Conservation (phyloP, 371 early-diverging fungal species). For the Thermomucor indicae-seudaticae region DNA sequence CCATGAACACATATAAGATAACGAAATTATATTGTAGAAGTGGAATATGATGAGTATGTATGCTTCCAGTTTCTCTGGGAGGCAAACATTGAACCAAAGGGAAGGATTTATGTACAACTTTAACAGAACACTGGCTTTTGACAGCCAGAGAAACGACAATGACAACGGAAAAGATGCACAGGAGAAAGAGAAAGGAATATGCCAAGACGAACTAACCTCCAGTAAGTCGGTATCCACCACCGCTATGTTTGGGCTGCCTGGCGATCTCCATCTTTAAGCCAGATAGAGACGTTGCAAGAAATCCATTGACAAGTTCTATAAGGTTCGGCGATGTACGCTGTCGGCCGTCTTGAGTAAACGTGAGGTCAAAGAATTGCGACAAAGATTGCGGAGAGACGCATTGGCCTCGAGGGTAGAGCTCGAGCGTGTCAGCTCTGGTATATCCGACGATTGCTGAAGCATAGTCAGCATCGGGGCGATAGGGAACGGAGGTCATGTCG, state of each 20-base stretch:
- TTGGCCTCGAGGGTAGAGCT: conserved; percentile 18
- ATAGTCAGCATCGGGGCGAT: conserved; percentile 25
- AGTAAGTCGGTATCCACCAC: conserved; percentile 36
- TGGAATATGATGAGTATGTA: too few relatives aligned
- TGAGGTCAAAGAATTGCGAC: conserved; percentile 15
- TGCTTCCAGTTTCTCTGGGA: too few relatives aligned
- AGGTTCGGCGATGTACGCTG: conserved; percentile 16
- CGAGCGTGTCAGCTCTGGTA: not conserved
- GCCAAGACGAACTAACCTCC: conserved; percentile 56
- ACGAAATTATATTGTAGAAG: too few relatives aligned
- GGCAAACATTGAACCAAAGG: too few relatives aligned
- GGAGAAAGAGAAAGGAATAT: not conserved
- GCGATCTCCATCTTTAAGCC: conserved; percentile 44
- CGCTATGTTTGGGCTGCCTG: conserved; percentile 17
- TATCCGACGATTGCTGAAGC: conserved; percentile 27
- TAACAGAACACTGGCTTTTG: too few relatives aligned
- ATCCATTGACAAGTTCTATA: conserved; percentile 40
- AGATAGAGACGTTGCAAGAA: conserved; percentile 40
- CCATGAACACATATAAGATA: too few relatives aligned
- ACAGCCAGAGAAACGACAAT: too few relatives aligned
- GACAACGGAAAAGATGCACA: conserved; percentile 5
- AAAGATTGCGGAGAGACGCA: conserved; percentile 20
- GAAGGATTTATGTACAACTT: too few relatives aligned
- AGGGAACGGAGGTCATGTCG: conserved; percentile 26
- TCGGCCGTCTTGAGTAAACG: conserved; percentile 20